Evolutionary conservation across 2,329 filamentous ascomycete genomes (phyloP), one percentile per base, ranked within the genome.

Genomic region (Harringtonia aguacate): DNA sequence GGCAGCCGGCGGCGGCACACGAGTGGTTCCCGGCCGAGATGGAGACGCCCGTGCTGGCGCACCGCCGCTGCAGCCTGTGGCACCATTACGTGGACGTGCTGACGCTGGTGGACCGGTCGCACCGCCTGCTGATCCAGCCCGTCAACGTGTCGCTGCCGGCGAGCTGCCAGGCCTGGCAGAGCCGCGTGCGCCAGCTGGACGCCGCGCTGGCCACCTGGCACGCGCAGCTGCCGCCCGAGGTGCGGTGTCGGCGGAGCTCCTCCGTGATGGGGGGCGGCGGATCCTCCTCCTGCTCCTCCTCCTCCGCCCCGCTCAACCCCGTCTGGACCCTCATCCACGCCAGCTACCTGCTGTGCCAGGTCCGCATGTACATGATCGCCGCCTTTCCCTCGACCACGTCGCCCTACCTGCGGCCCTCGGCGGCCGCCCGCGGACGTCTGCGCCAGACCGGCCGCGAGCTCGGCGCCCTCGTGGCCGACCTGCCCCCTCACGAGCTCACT

Each of bases 311-410:
- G n/a, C n/a, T 35, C 5, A 6, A 35, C 17, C 14, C 33, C 14
- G 17, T 17, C 4, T 35, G 17, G 24, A 27, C 24, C 8, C 33
- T 18, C 3, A 5, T 48, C 7, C 43, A 47, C 33, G 48, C 45
- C 20, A 42, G 34, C 15, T 41, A 30, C 4, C 30, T 47, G 17
- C 36, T 33, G 12, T 42, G 44, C 33, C 35, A 38, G 22, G 39
- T 49, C 17, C 48, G 48, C 42, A 49, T 49, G 45, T 48, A 49
- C 41, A 47, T 35, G 15, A 37, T 47, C 10, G 48, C 48, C 27
- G 36, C 48, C 4, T 49, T 49, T 13, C 48, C 48, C 5, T 39
- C 47, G 21, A 48, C 43, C 6, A 36, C 45, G 10, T 47, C 45
- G 24, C 45, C 48, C 22, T 49, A 47, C 34, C 37, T 47, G 21